A percentile compares a stretch with the other conserved stretches of the same genome.
phyloP scores from a whole-genome alignment of 2,329 filamentous ascomycete species.

The Sporothrix brunneoviolacea region DNA sequence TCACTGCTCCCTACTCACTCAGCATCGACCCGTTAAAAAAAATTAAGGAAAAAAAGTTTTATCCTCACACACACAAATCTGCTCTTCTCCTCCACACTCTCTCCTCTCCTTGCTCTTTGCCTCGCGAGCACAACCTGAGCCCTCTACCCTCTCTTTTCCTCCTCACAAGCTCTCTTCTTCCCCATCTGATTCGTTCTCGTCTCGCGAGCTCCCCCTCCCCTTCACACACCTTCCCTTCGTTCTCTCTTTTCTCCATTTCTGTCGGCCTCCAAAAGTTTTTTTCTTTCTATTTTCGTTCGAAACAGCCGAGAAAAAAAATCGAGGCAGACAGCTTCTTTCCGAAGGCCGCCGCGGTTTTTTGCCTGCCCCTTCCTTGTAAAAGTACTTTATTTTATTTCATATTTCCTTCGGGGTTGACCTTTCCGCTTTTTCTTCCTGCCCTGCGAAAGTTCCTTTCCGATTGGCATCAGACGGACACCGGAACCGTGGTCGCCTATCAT shows the following conservation, averaged over 20 bases:
- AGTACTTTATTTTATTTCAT: no score
- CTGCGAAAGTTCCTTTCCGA: neutral
- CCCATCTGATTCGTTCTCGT: neutral
- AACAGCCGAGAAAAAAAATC: constrained; percentile 9
- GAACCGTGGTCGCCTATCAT: no score
- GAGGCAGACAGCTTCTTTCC: constrained; percentile 4
- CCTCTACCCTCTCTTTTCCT: neutral
- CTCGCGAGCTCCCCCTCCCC: neutral
- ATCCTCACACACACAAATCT: constrained; percentile 21
- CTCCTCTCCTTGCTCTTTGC: neutral
- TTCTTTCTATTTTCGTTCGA: constrained; percentile 7
- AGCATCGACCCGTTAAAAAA: constrained; percentile 19
- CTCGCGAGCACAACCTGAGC: constrained; percentile 4
- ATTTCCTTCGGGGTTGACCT: neutral
- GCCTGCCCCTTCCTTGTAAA: no score
- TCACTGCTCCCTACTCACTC: constrained; percentile 11
- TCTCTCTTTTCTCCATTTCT: neutral
- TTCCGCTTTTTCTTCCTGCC: neutral
- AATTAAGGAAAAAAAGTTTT: constrained; percentile 23
- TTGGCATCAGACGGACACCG: neutral
- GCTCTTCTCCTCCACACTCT: constrained; percentile 10
- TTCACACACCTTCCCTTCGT: neutral
- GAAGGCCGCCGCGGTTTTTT: constrained; percentile 4
- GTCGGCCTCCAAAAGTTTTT: constrained; percentile 1
- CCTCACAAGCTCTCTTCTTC: neutral